phyloP scores from a whole-genome alignment of 73 alveolate species.

The Paraurostyla sp. region DNA sequence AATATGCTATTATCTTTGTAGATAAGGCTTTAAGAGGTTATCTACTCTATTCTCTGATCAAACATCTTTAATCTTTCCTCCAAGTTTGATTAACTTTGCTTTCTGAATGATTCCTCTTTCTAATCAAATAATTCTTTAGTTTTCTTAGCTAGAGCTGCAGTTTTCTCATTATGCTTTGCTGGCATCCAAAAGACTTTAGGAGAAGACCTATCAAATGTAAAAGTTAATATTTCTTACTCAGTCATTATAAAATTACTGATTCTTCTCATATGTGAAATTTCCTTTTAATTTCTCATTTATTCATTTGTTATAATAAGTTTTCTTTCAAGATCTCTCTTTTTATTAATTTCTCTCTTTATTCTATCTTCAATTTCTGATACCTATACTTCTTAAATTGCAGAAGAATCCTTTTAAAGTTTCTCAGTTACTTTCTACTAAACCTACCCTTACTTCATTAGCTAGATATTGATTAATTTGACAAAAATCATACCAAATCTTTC shows the following conservation, averaged over 20 bases:
- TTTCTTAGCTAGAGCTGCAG: not conserved
- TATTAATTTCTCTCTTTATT: not conserved
- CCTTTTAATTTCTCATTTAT: conserved; percentile 26
- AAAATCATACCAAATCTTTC: not conserved
- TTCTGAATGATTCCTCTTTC: not conserved
- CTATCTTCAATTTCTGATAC: conserved; percentile 32
- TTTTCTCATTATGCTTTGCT: conserved; percentile 38
- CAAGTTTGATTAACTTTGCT: not conserved
- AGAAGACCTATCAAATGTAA: not conserved
- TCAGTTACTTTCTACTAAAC: conserved; percentile 44
- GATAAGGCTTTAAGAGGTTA: not conserved
- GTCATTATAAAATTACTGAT: conserved; percentile 5
- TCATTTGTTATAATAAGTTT: conserved; percentile 28
- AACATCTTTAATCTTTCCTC: conserved; percentile 25
- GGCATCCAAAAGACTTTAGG: conserved; percentile 51
- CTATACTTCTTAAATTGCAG: conserved; percentile 24
- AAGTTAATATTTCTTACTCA: not conserved
- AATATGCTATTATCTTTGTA: no score
- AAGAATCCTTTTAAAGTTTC: conserved; percentile 28
- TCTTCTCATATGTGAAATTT: not conserved
- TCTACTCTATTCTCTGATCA: conserved; percentile 38
- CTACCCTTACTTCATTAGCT: conserved; percentile 27
- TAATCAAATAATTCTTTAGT: not conserved
- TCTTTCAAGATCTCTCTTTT: conserved; percentile 27
- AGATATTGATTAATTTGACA: not conserved